Conservation (phyloP, 139 green algal species). For the Diplosphaera chodatii region DNA sequence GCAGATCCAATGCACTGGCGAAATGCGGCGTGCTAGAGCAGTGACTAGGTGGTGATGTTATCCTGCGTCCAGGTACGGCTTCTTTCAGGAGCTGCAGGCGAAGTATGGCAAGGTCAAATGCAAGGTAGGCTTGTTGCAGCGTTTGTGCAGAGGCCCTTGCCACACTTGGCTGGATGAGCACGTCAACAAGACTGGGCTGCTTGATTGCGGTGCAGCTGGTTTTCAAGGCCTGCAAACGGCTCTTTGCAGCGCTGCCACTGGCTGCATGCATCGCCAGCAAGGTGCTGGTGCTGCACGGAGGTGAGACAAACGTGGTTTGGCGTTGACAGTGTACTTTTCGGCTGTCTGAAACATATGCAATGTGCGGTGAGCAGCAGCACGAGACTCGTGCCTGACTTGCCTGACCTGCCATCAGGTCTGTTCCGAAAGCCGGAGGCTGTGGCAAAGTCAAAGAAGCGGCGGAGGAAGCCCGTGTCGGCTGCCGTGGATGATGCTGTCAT, state of each 20-base stretch:
- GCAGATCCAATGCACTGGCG: too few relatives aligned
- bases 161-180: too few relatives aligned
- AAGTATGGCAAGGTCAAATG: slow-evolving; percentile 49
- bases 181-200: neutral
- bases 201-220: slow-evolving; percentile 18
- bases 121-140: slow-evolving; percentile 7
- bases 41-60: too few relatives aligned
- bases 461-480: neutral
- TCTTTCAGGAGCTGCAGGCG: slow-evolving; percentile 48
- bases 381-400: too few relatives aligned
- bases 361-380: too few relatives aligned
- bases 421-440: slow-evolving; percentile 37
- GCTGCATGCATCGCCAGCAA: slow-evolving; percentile 52
- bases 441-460: neutral
- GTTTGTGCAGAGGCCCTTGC: neutral
- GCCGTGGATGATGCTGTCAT: slow-evolving; percentile 2
- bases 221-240: slow-evolving; percentile 41
- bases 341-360: too few relatives aligned
- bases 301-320: too few relatives aligned
- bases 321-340: too few relatives aligned
- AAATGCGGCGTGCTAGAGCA: too few relatives aligned
- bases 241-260: slow-evolving; percentile 74
- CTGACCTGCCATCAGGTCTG: slow-evolving; percentile 45
- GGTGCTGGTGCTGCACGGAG: slow-evolving; percentile 87
- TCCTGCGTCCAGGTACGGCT: slow-evolving; percentile 73